Evolutionary conservation across 2,329 filamentous ascomycete species (phyloP).

Genomic region (Stylonectria norvegica): DNA sequence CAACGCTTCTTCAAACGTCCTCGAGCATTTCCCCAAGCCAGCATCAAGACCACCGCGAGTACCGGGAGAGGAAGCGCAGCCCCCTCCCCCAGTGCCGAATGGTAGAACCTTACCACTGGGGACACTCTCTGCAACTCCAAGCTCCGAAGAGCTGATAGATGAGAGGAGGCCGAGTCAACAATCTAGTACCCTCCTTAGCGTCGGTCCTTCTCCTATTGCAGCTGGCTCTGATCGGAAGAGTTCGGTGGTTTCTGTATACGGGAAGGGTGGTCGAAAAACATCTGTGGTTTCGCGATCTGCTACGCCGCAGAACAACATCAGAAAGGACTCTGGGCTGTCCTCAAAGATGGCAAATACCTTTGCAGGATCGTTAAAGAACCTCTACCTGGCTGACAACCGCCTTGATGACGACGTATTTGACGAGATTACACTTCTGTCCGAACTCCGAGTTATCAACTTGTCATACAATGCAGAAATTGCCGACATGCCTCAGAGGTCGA

Average conservation of each 20-base stretch:
- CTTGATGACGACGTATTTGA: conserved; percentile 95
- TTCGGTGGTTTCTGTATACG: conserved; percentile 78
- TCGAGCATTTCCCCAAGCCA: conserved; percentile 87
- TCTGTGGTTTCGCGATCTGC: conserved; percentile 71
- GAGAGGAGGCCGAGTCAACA: conserved; percentile 78
- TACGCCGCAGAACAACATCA: conserved; percentile 50
- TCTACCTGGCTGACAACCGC: conserved; percentile 90
- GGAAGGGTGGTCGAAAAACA: conserved; percentile 77
- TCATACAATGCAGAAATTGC: conserved; percentile 88
- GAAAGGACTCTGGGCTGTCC: conserved; percentile 89
- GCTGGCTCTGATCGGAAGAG: conserved; percentile 65
- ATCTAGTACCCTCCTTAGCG: conserved; percentile 71
- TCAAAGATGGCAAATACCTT: conserved; percentile 81
- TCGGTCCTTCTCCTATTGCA: conserved; percentile 67
- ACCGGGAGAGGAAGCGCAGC: conserved; percentile 46
- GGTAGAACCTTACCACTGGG: conserved; percentile 40
- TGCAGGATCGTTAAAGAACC: conserved; percentile 75
- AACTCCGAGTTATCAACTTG: conserved; percentile 84
- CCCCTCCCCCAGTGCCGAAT: conserved; percentile 35
- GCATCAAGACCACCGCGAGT: conserved; percentile 64
- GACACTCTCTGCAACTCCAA: conserved; percentile 58
- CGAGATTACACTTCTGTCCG: conserved; percentile 75
- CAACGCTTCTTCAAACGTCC: conserved; percentile 91
- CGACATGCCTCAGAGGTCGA: conserved; percentile 83
- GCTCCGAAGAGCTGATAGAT: conserved; percentile 72